Evolutionary conservation across 1,284 basidiomycete species (phyloP).

Genomic region (Coniophora puteana): DNA sequence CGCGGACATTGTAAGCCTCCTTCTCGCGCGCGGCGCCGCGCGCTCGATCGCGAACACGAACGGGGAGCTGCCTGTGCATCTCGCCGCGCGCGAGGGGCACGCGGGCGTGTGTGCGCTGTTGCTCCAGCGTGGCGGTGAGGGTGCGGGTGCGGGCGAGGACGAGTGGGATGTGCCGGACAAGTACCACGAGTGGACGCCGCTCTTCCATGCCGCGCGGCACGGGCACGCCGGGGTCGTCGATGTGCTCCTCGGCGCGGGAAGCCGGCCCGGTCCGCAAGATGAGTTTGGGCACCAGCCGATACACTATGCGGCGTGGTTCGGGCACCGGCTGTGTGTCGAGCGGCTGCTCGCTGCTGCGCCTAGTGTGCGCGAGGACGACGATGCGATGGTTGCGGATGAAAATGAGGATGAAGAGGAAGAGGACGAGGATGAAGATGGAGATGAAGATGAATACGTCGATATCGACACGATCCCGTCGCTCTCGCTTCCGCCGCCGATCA

Average conservation of each 20-base stretch:
- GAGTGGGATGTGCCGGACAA: conserved; percentile 95
- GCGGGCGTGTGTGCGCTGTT: conserved; percentile 79
- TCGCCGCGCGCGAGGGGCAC: conserved; percentile 97
- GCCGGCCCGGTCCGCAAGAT: conserved; percentile 73
- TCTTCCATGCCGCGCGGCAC: conserved; percentile 93
- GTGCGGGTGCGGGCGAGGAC: too few species aligned
- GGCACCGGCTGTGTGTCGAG: conserved; percentile 78
- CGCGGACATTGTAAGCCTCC: conserved; percentile 69
- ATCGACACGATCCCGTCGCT: conserved; percentile 92
- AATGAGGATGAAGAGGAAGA: conserved; percentile 44
- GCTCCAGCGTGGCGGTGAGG: conserved; percentile 66
- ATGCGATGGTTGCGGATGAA: conserved; percentile 28
- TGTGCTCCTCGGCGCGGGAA: conserved; percentile 78
- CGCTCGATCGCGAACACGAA: conserved; percentile 85
- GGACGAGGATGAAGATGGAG: conserved; percentile 18
- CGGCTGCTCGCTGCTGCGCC: conserved; percentile 56
- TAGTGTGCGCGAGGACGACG: neutral
- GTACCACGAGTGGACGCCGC: conserved; percentile 97
- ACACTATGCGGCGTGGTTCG: conserved; percentile 98
- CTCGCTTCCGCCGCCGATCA: conserved; percentile 95
- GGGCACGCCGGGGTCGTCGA: conserved; percentile 79
- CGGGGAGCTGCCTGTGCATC: conserved; percentile 94
- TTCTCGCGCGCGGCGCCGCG: conserved; percentile 76
- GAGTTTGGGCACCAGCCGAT: conserved; percentile 86
- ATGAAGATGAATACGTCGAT: too few species aligned